Evolutionary conservation across 2,329 filamentous ascomycete genomes (phyloP), one percentile per base, ranked within the genome.

Genomic region (Colletotrichum sp.): DNA sequence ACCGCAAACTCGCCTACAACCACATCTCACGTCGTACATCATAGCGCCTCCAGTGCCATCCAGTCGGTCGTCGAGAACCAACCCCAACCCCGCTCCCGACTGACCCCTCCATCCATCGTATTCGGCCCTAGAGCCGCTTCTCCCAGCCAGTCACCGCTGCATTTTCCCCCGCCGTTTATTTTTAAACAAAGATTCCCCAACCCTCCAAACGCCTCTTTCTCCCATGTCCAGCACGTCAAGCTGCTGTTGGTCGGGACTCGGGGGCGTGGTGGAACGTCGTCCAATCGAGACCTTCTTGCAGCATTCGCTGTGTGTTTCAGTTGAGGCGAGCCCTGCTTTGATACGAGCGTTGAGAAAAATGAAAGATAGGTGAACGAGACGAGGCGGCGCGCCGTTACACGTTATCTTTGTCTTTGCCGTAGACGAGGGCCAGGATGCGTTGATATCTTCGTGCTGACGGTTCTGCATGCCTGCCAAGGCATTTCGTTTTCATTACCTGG

Each of bases 241-340:
- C 52, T 57, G 68, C 75, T 55, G 71, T 64, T 28, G 68, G 60
- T 59, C 55, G 64, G 39, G 32, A 13, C 13, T 18, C 55, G 43
- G 63, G 13, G 28, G 18, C 21, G 16, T 55, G 57, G 73, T 28
- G 28, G 43, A 16, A 60, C 60, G 30, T 67, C 48, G 14, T 70
- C 76, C 76, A 76, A 76, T 74, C 74, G 65, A 66, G 48, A 43
- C 18, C 26, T 43, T 48, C 6, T 65, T 67, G 26, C 63, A 59
- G 43, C 63, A 48, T 16, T 14, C 7, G n/a, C 32, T 67, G 39
- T 57, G 32, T 57, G 57, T 72, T 75, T 68, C 63, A 68, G 63
- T 75, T 63, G 73, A 24, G 32, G n/a, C 24, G 32, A 26, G n/a
- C 43, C 43, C 43, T 48, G 18, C 43, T 16, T 26, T 16, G 8